These are phyloP conservation scores for Ophiorrhiza pumila DNA, from an alignment of 257 asterid species.

Conservation along the genomic window DNA sequence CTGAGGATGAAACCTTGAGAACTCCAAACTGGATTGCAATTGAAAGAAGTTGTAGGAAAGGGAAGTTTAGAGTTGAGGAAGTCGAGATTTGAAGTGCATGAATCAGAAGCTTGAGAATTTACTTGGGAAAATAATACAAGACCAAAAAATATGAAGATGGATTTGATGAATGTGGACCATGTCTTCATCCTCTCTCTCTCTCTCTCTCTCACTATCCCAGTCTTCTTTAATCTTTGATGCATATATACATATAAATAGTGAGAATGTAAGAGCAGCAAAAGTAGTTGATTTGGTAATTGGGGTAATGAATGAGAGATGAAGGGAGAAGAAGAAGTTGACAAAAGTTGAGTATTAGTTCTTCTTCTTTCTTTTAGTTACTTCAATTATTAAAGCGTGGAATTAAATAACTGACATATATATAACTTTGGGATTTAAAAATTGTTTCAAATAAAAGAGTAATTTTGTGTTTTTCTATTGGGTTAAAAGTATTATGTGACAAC, in stretches of 20 bases:
- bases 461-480: neutral
- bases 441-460: too few relatives aligned
- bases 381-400: too few relatives aligned
- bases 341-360: too few relatives aligned
- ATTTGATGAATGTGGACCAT: conserved; percentile 19
- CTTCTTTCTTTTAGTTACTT: too few relatives aligned
- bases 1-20: conserved; percentile 64
- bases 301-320: too few relatives aligned
- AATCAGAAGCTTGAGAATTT: conserved; percentile 51
- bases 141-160: conserved; percentile 13
- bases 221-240: too few relatives aligned
- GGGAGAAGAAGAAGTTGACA: too few relatives aligned
- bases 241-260: too few relatives aligned
- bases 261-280: neutral
- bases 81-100: conserved; percentile 47
- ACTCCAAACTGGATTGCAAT: conserved; percentile 60
- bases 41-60: conserved; percentile 55
- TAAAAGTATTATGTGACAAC: neutral
- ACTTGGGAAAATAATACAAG: conserved; percentile 23
- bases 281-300: too few relatives aligned
- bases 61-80: conserved; percentile 35
- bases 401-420: too few relatives aligned
- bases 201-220: conserved; percentile 10
- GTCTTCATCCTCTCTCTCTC: conserved; percentile 26
- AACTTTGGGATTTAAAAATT: too few relatives aligned